phyloP scores from a whole-genome alignment of 768 basidiomycete species.

The Trametes cinnabarina region DNA sequence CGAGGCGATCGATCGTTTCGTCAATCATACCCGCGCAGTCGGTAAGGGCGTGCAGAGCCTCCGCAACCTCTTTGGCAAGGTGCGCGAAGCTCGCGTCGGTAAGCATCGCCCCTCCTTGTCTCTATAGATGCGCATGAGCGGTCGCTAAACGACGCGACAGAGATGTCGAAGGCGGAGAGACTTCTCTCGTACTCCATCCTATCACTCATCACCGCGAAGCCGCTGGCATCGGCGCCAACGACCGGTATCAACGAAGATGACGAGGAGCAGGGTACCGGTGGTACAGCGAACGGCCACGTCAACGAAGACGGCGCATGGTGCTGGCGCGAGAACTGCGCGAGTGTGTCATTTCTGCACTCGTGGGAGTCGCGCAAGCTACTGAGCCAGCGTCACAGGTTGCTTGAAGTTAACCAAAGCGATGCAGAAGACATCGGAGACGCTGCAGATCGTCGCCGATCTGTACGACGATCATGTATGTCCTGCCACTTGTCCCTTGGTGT shows the following conservation, averaged over 20 bases:
- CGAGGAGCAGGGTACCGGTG: constrained; percentile 50
- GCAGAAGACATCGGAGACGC: constrained; percentile 68
- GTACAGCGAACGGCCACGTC: constrained; percentile 43
- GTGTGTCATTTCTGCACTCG: constrained; percentile 34
- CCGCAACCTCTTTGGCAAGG: constrained; percentile 56
- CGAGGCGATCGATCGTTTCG: constrained; percentile 59
- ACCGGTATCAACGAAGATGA: constrained; percentile 35
- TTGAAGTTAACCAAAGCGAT: constrained; percentile 75
- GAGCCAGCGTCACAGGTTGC: constrained; percentile 48
- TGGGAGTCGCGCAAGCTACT: no score
- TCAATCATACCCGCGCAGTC: constrained; percentile 60
- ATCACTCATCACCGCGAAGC: constrained; percentile 71
- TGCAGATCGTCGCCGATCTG: constrained; percentile 73
- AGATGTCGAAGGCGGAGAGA: constrained; percentile 77
- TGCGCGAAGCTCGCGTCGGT: constrained; percentile 72
- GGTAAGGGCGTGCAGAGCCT: constrained; percentile 68
- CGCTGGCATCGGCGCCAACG: constrained; percentile 48
- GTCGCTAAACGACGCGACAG: constrained; percentile 35
- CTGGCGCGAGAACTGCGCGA: constrained; percentile 76
- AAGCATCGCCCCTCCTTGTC: constrained; percentile 17
- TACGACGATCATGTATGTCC: constrained; percentile 73
- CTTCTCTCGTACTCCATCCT: constrained; percentile 70
- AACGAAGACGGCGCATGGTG: constrained; percentile 83
- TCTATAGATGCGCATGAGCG: background rate
- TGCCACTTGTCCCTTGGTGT: background rate